Base-by-base conservation (phyloP, 306 rosid genomes). In the Vicia faba region DNA sequence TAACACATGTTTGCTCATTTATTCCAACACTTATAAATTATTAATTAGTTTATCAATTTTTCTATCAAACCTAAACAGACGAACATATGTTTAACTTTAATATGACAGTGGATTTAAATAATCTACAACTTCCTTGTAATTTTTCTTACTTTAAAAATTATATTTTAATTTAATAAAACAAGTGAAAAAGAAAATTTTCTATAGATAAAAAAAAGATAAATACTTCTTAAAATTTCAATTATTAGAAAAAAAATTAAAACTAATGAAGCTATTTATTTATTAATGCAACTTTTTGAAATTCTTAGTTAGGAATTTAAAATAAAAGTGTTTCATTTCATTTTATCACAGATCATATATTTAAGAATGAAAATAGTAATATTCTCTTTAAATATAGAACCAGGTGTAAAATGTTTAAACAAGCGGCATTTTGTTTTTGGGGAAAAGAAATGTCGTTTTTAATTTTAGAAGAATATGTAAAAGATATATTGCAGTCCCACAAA, bases 401-500 rank as follows among this genome's bases (percentile, higher is more conserved):
- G 5, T 11, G 12, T 49, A 16, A 16, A 10, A 20, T 51, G 58
- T 11, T 5, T 20, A 51, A 9, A 19, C 29, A 19, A 20, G 14
- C 12, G n/a, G 12, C 36, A 5, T 1, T 54, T 54, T 26, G 38
- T 33, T 33, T 33, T 33, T 33, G 38, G 5, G 38, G 38, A 33
- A 33, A 18, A 50, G 29, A 50, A 51, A 15, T 20, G n/a, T 54
- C 36, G 3, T 4, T 54, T 54, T 25, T 25, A 2, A 54, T 4
- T 18, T 26, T 25, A 8, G 35, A 25, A 25, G 58, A 55, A 26
- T 5, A 55, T 55, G 18, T 26, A 5, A 55, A 13, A 55, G 36
- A 55, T 55, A 55, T 11, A 26, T 54, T 54, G 25, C 36, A 54
- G 61, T 25, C 36, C 36, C 61, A 54, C 61, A 26, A 54, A 6